Conservation (phyloP, 331 rosid genomes). For the Stylosanthes scabra region DNA sequence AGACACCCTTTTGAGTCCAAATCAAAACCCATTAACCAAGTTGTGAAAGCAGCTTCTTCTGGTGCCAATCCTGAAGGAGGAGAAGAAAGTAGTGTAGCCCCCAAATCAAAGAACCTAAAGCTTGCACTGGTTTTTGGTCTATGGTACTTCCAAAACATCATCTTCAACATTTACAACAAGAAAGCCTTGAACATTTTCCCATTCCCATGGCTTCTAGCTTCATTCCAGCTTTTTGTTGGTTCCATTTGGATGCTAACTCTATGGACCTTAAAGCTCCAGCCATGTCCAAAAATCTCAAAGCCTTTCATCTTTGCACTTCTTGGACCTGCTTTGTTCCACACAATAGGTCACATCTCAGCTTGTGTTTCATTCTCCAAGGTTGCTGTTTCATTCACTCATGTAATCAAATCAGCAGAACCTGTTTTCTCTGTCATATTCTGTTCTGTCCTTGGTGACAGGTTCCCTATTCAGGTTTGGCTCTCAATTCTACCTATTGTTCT, state of each 20-base stretch:
- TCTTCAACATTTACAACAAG: conserved; percentile 94
- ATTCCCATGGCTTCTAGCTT: conserved; percentile 95
- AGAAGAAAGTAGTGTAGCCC: conserved; percentile 45
- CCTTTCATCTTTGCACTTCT: conserved; percentile 80
- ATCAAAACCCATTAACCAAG: conserved; percentile 44
- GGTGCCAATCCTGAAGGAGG: conserved; percentile 56
- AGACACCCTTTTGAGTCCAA: conserved; percentile 42
- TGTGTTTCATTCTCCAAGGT: conserved; percentile 94
- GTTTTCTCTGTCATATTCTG: conserved; percentile 83
- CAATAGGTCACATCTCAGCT: conserved; percentile 95
- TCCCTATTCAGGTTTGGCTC: conserved; percentile 89
- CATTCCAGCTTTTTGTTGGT: conserved; percentile 93
- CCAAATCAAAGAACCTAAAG: conserved; percentile 54
- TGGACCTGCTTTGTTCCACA: conserved; percentile 96
- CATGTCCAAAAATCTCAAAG: conserved; percentile 81
- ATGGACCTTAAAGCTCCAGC: conserved; percentile 85
- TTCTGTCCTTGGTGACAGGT: conserved; percentile 73
- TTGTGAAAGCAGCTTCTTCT: conserved; percentile 59
- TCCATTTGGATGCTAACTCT: conserved; percentile 84
- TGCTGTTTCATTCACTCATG: conserved; percentile 98
- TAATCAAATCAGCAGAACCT: conserved; percentile 92
- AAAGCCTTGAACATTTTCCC: conserved; percentile 78
- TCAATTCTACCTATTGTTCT: conserved; percentile 87
- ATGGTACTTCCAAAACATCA: conserved; percentile 90
- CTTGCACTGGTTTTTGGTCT: conserved; percentile 89